Base-by-base conservation (phyloP, 2,329 filamentous ascomycete genomes). In the Sporothrix pallida region DNA sequence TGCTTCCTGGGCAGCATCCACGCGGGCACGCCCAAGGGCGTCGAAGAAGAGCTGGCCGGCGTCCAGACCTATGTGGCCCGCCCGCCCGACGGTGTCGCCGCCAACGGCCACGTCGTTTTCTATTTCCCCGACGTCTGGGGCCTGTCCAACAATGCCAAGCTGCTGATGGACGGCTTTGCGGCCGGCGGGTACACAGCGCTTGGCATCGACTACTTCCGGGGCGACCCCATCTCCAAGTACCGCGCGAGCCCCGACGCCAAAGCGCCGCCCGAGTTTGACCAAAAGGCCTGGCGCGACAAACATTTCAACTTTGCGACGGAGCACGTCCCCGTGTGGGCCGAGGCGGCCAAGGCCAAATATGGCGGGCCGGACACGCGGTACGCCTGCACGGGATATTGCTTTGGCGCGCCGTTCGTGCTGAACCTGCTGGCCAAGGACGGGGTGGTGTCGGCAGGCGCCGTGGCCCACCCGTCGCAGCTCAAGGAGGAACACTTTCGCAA, bases 391-490 rank as follows among this genome's bases (percentile, higher is more conserved):
- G 84, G 84, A 4, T 83, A 82, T 75, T 83, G 81, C 75, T 83
- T 83, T 68, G 82, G 82, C 2, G 82, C 82, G 0, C 85, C 85
- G 7, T 87, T 84, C 74, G 85, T 86, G 2, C 83, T 82, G 72
- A 73, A 83, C 56, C 77, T 83, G 75, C 78, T 87, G 2, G 81
- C 83, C 0, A 76, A 75, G 0, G 81, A 80, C 15, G 78, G 75
- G 0, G 31, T 5, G 2, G 81, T 83, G 6, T 77, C 79, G 1
- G 86, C 80, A 0, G 86, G 86, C 1, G 86, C 85, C 0, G 85
- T 87, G 77, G 86, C 84, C 0, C 86, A 87, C 75, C 86, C 86
- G 1, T 83, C 86, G 0, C 84, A 85, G 74, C 76, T 87, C 62
- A 86, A 84, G 65, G 84, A 87, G 70, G 78, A 80, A 37, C 83